These are phyloP conservation scores for Euphorbia tirucalli DNA, from an alignment of 345 rosid species.

Conservation along the genomic window DNA sequence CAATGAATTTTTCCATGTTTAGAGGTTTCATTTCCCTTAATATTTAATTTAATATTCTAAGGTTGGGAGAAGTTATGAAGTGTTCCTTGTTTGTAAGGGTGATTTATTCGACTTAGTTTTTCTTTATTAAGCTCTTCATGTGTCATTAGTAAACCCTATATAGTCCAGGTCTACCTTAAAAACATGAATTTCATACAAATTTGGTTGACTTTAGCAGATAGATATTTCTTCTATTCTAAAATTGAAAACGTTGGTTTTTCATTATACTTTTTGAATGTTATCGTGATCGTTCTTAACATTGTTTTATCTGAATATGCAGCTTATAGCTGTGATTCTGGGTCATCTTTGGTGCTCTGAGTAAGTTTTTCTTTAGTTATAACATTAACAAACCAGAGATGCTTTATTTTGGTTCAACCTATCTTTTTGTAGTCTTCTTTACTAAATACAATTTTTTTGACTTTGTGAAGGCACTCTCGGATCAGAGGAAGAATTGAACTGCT, in stretches of 20 bases:
- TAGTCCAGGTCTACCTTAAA: background rate
- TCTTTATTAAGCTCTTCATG: background rate
- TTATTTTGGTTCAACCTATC: background rate
- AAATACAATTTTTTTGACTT: background rate
- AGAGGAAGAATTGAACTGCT: slow-evolving; percentile 80
- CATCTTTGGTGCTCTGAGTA: slow-evolving; percentile 98
- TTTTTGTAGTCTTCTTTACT: background rate
- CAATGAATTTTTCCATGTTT: too few relatives aligned
- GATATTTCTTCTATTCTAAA: background rate
- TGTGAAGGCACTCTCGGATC: slow-evolving; percentile 66
- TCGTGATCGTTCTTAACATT: background rate
- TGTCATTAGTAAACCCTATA: background rate
- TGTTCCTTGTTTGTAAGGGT: too few relatives aligned
- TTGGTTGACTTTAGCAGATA: background rate
- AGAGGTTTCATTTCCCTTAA: too few relatives aligned
- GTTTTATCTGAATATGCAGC: slow-evolving; percentile 46
- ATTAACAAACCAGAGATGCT: slow-evolving; percentile 8
- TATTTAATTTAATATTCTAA: too few relatives aligned
- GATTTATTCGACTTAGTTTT: background rate
- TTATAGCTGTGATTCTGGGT: slow-evolving; percentile 79
- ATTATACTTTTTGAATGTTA: background rate
- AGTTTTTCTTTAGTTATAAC: slow-evolving; percentile 27
- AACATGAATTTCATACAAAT: background rate
- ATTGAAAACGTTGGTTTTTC: background rate
- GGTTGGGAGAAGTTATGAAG: too few relatives aligned